Evolutionary conservation across 345 rosid genomes (phyloP).

Genomic region (Acer campestre): DNA sequence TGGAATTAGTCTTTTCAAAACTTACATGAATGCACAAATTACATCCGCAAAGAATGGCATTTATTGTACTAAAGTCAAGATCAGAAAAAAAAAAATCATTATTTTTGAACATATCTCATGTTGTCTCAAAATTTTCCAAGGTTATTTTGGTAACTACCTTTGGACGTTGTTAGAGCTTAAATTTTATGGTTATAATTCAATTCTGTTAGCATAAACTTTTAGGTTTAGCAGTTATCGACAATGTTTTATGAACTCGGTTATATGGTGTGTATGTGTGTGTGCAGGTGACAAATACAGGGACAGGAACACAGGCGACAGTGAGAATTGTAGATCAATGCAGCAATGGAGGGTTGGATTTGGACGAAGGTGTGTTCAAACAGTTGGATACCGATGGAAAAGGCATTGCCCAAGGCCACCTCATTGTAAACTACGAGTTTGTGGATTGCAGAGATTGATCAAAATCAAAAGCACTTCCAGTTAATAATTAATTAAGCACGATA

Average conservation of each 20-base stretch:
- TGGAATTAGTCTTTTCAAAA: too few species aligned
- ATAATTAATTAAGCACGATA: neutral
- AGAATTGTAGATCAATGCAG: constrained; percentile 73
- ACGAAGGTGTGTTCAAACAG: constrained; percentile 38
- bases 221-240: neutral
- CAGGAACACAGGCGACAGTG: constrained; percentile 43
- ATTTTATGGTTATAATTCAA: too few species aligned
- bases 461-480: neutral
- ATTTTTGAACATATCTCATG: too few species aligned
- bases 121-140: neutral
- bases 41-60: too few species aligned
- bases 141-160: neutral
- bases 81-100: too few species aligned
- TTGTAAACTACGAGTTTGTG: constrained; percentile 42
- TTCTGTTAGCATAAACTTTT: neutral
- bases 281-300: constrained; percentile 60
- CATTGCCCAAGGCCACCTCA: constrained; percentile 34
- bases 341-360: constrained; percentile 65
- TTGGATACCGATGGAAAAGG: constrained; percentile 58
- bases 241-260: too few species aligned
- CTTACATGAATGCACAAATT: too few species aligned
- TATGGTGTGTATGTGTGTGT: neutral
- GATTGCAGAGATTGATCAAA: constrained; percentile 28
- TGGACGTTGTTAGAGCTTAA: too few species aligned
- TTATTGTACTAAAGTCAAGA: too few species aligned